Conservation (phyloP, 331 rosid species). For the Acacia pycnantha region DNA sequence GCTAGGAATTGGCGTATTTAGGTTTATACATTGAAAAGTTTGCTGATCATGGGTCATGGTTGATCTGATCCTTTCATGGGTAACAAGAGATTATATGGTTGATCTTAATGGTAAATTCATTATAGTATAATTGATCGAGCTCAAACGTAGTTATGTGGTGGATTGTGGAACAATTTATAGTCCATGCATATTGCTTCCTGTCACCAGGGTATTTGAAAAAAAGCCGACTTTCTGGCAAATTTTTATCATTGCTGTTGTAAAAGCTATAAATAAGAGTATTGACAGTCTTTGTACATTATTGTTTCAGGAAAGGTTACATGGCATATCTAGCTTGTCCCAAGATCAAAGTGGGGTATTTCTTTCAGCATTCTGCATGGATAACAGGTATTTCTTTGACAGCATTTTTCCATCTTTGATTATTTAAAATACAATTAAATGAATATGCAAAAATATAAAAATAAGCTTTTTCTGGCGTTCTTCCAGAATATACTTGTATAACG, state of each 20-base stretch:
- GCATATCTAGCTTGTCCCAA: slow-evolving; percentile 95
- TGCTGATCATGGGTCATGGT: background rate
- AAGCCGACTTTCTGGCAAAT: background rate
- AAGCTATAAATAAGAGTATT: slow-evolving; percentile 5
- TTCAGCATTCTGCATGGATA: slow-evolving; percentile 94
- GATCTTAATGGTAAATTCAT: background rate
- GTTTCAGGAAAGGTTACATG: slow-evolving; percentile 80
- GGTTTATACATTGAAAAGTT: too few relatives aligned
- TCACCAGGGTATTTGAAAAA: background rate
- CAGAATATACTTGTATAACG: slow-evolving; percentile 77
- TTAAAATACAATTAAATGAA: background rate
- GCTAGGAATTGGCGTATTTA: too few relatives aligned
- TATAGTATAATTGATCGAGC: background rate
- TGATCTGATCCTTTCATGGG: background rate
- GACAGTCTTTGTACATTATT: slow-evolving; percentile 13
- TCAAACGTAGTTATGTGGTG: slow-evolving; percentile 12
- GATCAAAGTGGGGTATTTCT: slow-evolving; percentile 77
- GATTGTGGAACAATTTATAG: background rate
- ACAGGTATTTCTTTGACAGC: slow-evolving; percentile 49
- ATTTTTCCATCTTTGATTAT: slow-evolving; percentile 7
- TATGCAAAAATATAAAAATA: background rate
- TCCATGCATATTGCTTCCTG: background rate
- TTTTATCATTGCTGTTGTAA: slow-evolving; percentile 6
- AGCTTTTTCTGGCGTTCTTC: slow-evolving; percentile 3
- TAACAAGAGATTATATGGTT: background rate